These are phyloP conservation scores for Trichoderma cornu-damae DNA, from an alignment of 2,329 filamentous ascomycete genomes.

Conservation along the genomic window DNA sequence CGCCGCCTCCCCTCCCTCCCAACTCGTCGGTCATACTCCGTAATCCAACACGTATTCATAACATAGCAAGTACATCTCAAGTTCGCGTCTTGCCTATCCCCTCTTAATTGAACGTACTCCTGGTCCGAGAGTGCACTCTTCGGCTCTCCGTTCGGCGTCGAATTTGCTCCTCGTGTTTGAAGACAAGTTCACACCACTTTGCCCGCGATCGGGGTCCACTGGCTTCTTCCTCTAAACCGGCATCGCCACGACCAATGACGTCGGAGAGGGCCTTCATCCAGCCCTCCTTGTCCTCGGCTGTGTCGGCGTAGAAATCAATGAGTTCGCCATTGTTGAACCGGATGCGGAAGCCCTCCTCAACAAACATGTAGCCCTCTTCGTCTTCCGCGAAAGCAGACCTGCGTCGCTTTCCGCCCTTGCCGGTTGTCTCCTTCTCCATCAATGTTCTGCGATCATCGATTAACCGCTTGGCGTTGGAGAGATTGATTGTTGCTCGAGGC, in stretches of 20 bases:
- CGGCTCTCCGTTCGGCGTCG: slow-evolving; percentile 50
- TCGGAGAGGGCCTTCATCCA: slow-evolving; percentile 91
- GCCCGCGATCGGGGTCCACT: slow-evolving; percentile 41
- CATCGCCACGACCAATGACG: slow-evolving; percentile 53
- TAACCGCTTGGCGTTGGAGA: slow-evolving; percentile 84
- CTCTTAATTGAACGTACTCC: slow-evolving; percentile 50
- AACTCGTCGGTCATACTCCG: slow-evolving; percentile 15
- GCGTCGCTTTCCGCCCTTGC: slow-evolving; percentile 71
- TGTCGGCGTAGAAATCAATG: slow-evolving; percentile 98
- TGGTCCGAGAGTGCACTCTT: slow-evolving; percentile 51
- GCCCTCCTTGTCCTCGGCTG: slow-evolving; percentile 75
- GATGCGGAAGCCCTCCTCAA: slow-evolving; percentile 97
- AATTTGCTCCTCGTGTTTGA: slow-evolving; percentile 59
- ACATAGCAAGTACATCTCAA: slow-evolving; percentile 16
- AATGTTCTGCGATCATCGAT: slow-evolving; percentile 87
- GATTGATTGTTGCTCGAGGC: slow-evolving; percentile 92
- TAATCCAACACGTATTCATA: slow-evolving; percentile 20
- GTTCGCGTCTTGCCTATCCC: background rate
- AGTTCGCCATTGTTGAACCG: slow-evolving; percentile 97
- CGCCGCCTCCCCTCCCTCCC: slow-evolving; percentile 10
- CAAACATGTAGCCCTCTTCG: slow-evolving; percentile 99
- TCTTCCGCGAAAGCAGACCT: slow-evolving; percentile 97
- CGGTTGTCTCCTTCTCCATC: slow-evolving; percentile 75
- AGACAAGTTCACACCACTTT: slow-evolving; percentile 64
- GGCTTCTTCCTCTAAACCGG: slow-evolving; percentile 43